These are phyloP conservation scores for Drechslerella dactyloides DNA, from an alignment of 2,329 filamentous ascomycete genomes.

Conservation along the genomic window DNA sequence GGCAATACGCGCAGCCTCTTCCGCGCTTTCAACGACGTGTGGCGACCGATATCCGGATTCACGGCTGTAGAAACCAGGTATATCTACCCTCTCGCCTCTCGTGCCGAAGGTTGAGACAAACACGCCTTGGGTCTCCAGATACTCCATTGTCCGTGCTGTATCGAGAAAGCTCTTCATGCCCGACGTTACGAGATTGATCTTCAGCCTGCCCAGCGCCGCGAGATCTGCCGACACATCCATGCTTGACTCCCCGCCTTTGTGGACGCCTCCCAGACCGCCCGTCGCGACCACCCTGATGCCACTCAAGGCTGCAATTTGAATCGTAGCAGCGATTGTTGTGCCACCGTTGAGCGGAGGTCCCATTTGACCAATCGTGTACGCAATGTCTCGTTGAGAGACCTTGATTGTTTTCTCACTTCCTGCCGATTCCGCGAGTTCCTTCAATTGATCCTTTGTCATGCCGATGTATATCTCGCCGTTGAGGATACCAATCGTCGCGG, in stretches of 20 bases:
- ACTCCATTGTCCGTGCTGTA: conserved; percentile 83
- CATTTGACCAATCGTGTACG: conserved; percentile 79
- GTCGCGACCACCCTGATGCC: conserved; percentile 94
- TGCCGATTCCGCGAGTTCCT: conserved; percentile 70
- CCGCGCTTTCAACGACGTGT: conserved; percentile 73
- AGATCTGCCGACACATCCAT: conserved; percentile 96
- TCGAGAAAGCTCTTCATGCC: conserved; percentile 97
- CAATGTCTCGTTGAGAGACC: conserved; percentile 84
- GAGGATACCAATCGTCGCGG: conserved; percentile 88
- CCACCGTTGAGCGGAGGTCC: conserved; percentile 73
- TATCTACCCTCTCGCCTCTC: conserved; percentile 70
- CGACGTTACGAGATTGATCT: conserved; percentile 84
- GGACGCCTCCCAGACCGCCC: conserved; percentile 90
- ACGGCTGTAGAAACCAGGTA: conserved; percentile 90
- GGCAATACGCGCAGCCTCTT: conserved; percentile 87
- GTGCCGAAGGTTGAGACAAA: conserved; percentile 86
- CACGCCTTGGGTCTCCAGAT: conserved; percentile 72
- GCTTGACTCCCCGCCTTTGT: conserved; percentile 81
- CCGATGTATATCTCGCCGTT: conserved; percentile 84
- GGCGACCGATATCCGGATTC: conserved; percentile 85
- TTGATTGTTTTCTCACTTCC: conserved; percentile 75
- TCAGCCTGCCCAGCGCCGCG: conserved; percentile 87
- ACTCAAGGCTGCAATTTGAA: conserved; percentile 83
- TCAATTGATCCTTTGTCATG: conserved; percentile 73
- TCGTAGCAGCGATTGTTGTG: conserved; percentile 91